These are phyloP conservation scores for Yamadazyma takamatsuzukensis DNA, from an alignment of 805 yeast genomes.

Conservation along the genomic window DNA sequence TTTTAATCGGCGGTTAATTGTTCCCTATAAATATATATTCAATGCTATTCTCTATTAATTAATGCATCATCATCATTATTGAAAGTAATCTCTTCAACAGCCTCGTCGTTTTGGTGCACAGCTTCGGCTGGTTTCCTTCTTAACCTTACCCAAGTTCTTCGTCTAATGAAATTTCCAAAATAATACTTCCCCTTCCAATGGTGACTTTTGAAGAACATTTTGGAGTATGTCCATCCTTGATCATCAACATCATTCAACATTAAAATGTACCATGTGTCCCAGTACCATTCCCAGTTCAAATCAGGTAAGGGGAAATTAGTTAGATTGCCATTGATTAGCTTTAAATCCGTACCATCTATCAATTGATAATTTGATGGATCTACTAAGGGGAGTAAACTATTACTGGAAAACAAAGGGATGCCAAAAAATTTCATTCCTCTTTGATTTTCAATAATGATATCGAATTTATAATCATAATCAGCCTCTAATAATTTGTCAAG, in stretches of 20 bases:
- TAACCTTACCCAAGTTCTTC: slow-evolving; percentile 60
- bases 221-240: slow-evolving; percentile 78
- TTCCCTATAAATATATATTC: too few relatives aligned
- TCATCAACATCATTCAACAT: slow-evolving; percentile 74
- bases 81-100: too few relatives aligned
- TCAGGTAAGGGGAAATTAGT: slow-evolving; percentile 50
- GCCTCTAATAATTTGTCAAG: slow-evolving; percentile 2
- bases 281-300: slow-evolving; percentile 60
- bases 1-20: too few relatives aligned
- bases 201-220: slow-evolving; percentile 43
- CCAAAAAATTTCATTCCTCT: slow-evolving; percentile 53
- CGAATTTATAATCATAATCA: slow-evolving; percentile 20
- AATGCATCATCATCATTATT: too few relatives aligned
- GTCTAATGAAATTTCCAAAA: slow-evolving; percentile 60
- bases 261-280: slow-evolving; percentile 71
- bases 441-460: slow-evolving; percentile 50
- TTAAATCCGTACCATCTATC: slow-evolving; percentile 36
- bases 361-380: slow-evolving; percentile 52
- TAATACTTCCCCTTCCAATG: slow-evolving; percentile 64
- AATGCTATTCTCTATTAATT: too few relatives aligned
- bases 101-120: background rate
- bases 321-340: slow-evolving; percentile 23
- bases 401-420: slow-evolving; percentile 44
- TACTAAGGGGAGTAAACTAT: slow-evolving; percentile 43
- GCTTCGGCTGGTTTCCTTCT: slow-evolving; percentile 15